Base-by-base conservation (phyloP, 1,139 yeast species). In the Schizosaccharomyces versatilis region DNA sequence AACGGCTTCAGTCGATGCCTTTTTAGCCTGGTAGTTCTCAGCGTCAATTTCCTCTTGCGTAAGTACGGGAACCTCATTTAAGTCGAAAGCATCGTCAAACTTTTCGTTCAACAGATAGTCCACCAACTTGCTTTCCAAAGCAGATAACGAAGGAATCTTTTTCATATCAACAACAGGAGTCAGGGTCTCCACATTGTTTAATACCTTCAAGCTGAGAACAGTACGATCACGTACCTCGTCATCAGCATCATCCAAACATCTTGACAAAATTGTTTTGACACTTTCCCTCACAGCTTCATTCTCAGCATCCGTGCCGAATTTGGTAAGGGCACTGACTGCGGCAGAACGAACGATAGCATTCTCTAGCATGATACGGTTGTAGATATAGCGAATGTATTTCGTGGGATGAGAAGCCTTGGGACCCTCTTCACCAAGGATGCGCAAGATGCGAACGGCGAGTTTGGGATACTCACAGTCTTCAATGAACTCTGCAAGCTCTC, bases 171-270 rank as follows among this genome's bases (percentile, higher is more conserved):
- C 54, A 42, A 55, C 53, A 14, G 41, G 40, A 10, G 36, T 19
- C 38, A 85, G 74, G 19, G 61, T 81, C 56, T 71, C 67, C 47
- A 72, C 73, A 5, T 71, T 63, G 48, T 72, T 73, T 58, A 85
- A 76, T 60, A 88, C 77, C 60, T 78, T 76, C 65, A 88, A 73
- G 3, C 94, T 80, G 61, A 90, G 73, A 1, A 95, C 85, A 7
- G 98, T 96, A 66, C 99, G 80, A 67, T 90, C 99, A 72, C 99
- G 84, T 44, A 93, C 98, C 69, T 90, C 99, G 68, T 90, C 98
- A 66, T 90, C 95, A 52, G 74, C 77, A 69, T 90, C 99, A 61
- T 79, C 84, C 63, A 84, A 75, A 62, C 95, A 86, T 69, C 97
- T 80, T 57, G 76, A 74, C 62, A 90, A 76, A 61, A 90, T 74